Conservation (phyloP, 2,329 filamentous ascomycete species). For the Malbranchea zuffiana region DNA sequence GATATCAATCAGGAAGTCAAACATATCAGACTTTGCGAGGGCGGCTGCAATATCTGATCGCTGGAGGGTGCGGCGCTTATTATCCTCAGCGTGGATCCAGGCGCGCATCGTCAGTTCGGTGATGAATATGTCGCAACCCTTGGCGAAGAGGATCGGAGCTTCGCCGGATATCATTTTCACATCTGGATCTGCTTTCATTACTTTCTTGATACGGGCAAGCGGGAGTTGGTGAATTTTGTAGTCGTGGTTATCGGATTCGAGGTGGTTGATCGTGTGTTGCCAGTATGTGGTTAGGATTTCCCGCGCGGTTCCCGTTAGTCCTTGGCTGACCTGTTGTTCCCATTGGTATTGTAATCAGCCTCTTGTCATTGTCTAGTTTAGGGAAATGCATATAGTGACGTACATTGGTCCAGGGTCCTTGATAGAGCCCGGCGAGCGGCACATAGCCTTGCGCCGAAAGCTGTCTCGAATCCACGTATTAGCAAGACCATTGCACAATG, state of each 20-base stretch:
- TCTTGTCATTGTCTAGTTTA: slow-evolving; percentile 18
- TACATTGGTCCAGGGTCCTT: slow-evolving; percentile 91
- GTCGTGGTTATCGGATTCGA: slow-evolving; percentile 91
- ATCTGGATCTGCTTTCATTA: slow-evolving; percentile 98
- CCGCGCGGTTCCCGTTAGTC: slow-evolving; percentile 80
- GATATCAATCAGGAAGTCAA: slow-evolving; percentile 98
- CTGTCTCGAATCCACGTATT: slow-evolving; percentile 46
- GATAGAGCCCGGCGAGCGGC: slow-evolving; percentile 81
- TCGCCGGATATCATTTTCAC: slow-evolving; percentile 99
- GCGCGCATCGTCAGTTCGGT: slow-evolving; percentile 98
- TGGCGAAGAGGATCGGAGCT: slow-evolving; percentile 93
- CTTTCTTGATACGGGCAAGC: slow-evolving; percentile 97
- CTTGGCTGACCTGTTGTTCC: slow-evolving; percentile 70
- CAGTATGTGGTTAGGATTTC: slow-evolving; percentile 98
- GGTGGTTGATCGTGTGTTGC: slow-evolving; percentile 94
- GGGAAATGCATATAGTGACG: slow-evolving; percentile 23
- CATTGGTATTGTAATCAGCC: slow-evolving; percentile 8
- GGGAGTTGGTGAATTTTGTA: slow-evolving; percentile 98
- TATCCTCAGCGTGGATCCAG: slow-evolving; percentile 98
- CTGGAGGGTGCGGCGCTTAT: slow-evolving; percentile 91
- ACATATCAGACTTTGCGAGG: slow-evolving; percentile 97
- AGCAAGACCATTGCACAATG: slow-evolving; percentile 2
- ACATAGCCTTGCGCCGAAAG: slow-evolving; percentile 79
- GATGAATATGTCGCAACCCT: slow-evolving; percentile 98
- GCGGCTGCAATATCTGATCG: slow-evolving; percentile 94